phyloP scores from a whole-genome alignment of 2,329 filamentous ascomycete genomes.

The Colletotrichum costaricense region DNA sequence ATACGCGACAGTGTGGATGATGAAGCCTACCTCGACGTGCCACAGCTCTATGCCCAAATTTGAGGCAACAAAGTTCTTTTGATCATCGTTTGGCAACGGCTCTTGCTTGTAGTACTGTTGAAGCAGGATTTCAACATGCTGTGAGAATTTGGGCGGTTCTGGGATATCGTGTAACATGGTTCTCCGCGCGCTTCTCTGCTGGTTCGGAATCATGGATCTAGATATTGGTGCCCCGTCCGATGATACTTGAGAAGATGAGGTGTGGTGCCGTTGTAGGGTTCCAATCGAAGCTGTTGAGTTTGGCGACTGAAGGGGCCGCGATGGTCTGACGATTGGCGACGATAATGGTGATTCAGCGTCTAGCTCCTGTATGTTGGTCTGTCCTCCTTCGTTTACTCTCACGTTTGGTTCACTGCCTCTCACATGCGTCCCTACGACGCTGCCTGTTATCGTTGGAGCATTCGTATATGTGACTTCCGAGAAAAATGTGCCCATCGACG shows the following conservation, averaged over 20 bases:
- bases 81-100: constrained; percentile 59
- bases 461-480: constrained; percentile 23
- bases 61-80: constrained; percentile 65
- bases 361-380: background rate
- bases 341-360: constrained; percentile 33
- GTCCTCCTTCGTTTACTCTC: background rate
- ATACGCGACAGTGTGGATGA: too few relatives aligned
- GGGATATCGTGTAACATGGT: constrained; percentile 53
- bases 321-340: constrained; percentile 36
- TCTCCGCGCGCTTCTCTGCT: constrained; percentile 53
- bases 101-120: constrained; percentile 65
- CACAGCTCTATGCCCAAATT: constrained; percentile 63
- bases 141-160: constrained; percentile 58
- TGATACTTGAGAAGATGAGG: background rate
- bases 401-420: background rate
- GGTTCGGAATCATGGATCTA: constrained; percentile 57
- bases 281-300: constrained; percentile 35
- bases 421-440: background rate
- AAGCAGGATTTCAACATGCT: constrained; percentile 61
- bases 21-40: constrained; percentile 58
- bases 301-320: constrained; percentile 38
- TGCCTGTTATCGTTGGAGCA: constrained; percentile 1
- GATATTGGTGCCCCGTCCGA: constrained; percentile 45
- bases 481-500: constrained; percentile 22
- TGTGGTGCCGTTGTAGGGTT: constrained; percentile 2